These are phyloP conservation scores for Cercospora brassicicola DNA, from an alignment of 2,329 filamentous ascomycete genomes.

Conservation along the genomic window DNA sequence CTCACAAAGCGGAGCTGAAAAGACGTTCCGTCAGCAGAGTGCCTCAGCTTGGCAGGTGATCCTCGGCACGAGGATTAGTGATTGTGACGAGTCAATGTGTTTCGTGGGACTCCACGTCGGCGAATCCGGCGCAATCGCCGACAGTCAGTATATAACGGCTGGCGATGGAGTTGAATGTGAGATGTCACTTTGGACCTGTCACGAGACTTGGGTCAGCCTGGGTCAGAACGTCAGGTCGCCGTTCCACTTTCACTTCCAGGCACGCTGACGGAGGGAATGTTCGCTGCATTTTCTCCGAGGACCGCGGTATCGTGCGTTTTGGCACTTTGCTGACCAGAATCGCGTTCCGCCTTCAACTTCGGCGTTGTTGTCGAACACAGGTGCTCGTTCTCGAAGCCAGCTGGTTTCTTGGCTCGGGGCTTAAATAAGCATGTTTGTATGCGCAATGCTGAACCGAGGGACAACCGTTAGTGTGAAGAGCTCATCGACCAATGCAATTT, in stretches of 20 bases:
- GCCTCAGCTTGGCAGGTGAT: not conserved
- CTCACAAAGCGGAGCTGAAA: not conserved
- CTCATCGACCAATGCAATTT: not conserved
- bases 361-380: not conserved
- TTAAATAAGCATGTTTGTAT: constrained; percentile 5
- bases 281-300: not conserved
- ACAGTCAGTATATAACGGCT: not conserved
- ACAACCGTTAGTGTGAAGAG: not conserved
- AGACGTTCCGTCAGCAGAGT: not conserved
- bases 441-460: not conserved
- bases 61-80: not conserved
- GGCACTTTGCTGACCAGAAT: not conserved
- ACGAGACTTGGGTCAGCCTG: not conserved
- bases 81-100: not conserved
- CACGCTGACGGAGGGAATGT: not conserved
- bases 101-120: not conserved
- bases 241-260: not conserved
- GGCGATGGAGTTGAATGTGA: not conserved
- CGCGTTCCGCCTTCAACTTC: not conserved
- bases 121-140: not conserved
- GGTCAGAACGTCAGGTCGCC: not conserved
- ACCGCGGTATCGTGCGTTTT: not conserved
- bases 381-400: not conserved
- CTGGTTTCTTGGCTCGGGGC: not conserved
- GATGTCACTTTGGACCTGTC: not conserved